phyloP scores from a whole-genome alignment of 1,284 basidiomycete species.

The Caloboletus inedulis region DNA sequence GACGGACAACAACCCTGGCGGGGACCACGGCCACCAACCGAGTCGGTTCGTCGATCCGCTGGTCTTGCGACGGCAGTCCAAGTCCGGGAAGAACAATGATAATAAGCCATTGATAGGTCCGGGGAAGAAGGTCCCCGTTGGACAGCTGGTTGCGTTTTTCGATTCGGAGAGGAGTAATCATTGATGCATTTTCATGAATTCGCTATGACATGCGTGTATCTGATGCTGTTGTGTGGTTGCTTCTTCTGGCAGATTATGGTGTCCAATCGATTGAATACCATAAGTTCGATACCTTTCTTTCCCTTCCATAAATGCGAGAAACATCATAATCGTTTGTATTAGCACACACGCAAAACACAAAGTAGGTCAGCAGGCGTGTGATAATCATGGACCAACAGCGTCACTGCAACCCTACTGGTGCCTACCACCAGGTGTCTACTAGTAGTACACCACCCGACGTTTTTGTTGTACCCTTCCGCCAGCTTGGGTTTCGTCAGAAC shows the following conservation, averaged over 20 bases:
- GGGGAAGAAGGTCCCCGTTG: slow-evolving; percentile 64
- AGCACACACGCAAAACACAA: too few relatives aligned
- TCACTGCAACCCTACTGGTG: too few relatives aligned
- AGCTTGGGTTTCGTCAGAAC: neutral
- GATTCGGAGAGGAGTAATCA: slow-evolving; percentile 53
- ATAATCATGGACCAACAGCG: too few relatives aligned
- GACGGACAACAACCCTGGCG: slow-evolving; percentile 8
- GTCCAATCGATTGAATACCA: too few relatives aligned
- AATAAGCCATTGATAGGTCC: slow-evolving; percentile 27
- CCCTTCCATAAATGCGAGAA: too few relatives aligned
- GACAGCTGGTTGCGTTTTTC: slow-evolving; percentile 78
- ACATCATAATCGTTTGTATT: too few relatives aligned
- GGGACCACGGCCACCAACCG: slow-evolving; percentile 15
- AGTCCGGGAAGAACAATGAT: slow-evolving; percentile 42
- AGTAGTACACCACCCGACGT: too few relatives aligned
- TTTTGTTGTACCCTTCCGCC: neutral
- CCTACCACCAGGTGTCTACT: too few relatives aligned
- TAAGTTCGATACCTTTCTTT: neutral
- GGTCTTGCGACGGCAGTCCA: slow-evolving; percentile 60
- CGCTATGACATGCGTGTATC: neutral
- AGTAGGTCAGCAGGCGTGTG: too few relatives aligned
- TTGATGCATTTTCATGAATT: neutral
- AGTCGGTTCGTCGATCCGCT: slow-evolving; percentile 68
- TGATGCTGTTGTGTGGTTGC: neutral
- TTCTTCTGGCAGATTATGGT: neutral